Evolutionary conservation across 2,329 filamentous ascomycete genomes (phyloP), one percentile per base, ranked within the genome.

Genomic region (Ustilaginoidea virens): DNA sequence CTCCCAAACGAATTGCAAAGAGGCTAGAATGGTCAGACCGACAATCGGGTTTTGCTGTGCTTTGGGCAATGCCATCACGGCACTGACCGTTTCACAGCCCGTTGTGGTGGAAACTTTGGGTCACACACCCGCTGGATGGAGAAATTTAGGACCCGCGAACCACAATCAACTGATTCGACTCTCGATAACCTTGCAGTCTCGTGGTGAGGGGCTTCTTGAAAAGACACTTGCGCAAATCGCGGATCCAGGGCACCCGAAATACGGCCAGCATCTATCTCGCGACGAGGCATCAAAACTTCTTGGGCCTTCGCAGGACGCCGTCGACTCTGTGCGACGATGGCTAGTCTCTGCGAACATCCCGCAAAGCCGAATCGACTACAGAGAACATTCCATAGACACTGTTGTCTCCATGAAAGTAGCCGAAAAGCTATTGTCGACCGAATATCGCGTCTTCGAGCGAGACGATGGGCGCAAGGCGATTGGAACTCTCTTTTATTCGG

Each of bases 201-300:
- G 39, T 6, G 37, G 44, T 21, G 31, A 36, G 1, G 25, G 40
- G 1, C 24, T 40, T 3, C 32, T 69, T 16, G 62, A 65, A 31
- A 45, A 55, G 27, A 53, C 56, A 2, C 47, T 69, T 8, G 36
- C 57, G 24, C 51, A 61, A 14, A 56, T 69, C 36, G 66, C 64
- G 2, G 60, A 63, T 1, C 66, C 66, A 0, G 49, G 45, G 4
- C 52, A 61, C 32, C 32, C 42, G 1, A 53, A 49, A 12, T 69
- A 69, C 33, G 64, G 66, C 12, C 51, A 56, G 24, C 56, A 68
- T 36, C 55, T 67, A 37, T 47, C 52, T 11, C 55, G 59, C 6
- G 51, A 61, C 7, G 58, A 66, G 35, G 58, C 68, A 31, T 57
- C 60, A 30, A 49, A 53, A 7, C 55, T 69, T 36, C 52, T 69